These are phyloP conservation scores for Cymbopogon flexuosus DNA, from an alignment of 202 grass and related monocot genomes.

Conservation along the genomic window DNA sequence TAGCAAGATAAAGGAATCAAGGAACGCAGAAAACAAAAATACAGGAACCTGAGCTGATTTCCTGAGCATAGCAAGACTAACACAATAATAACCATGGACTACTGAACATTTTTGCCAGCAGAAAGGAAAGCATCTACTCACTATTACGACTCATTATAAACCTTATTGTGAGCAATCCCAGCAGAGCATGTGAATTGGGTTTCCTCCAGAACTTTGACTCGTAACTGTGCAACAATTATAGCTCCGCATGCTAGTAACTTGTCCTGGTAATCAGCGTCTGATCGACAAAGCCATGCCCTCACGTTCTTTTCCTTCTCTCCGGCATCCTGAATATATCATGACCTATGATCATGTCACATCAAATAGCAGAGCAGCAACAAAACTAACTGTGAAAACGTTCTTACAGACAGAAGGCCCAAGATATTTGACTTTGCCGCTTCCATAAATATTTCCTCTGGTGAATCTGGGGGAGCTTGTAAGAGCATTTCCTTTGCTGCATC, in stretches of 20 bases:
- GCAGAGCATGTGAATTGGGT: slow-evolving; percentile 90
- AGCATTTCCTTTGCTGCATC: slow-evolving; percentile 79
- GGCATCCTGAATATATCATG: slow-evolving; percentile 44
- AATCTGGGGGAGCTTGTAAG: slow-evolving; percentile 54
- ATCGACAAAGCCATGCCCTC: slow-evolving; percentile 61
- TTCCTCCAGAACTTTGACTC: slow-evolving; percentile 66
- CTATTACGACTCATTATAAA: slow-evolving; percentile 33
- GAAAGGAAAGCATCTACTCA: slow-evolving; percentile 33
- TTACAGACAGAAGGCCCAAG: slow-evolving; percentile 61
- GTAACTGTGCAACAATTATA: slow-evolving; percentile 85
- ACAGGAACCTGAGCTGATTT: not conserved
- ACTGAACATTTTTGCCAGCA: not conserved
- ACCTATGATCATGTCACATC: slow-evolving; percentile 1
- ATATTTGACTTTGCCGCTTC: slow-evolving; percentile 78
- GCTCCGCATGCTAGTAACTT: slow-evolving; percentile 76
- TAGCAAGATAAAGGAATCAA: slow-evolving; percentile 26
- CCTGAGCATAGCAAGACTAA: not conserved
- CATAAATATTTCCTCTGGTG: slow-evolving; percentile 46
- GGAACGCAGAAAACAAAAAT: not conserved
- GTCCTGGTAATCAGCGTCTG: slow-evolving; percentile 60
- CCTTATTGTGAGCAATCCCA: slow-evolving; percentile 97
- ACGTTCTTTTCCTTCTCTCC: slow-evolving; percentile 52
- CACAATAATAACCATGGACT: not conserved
- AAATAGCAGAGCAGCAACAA: not conserved
- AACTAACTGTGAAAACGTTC: not conserved